Evolutionary conservation across 768 basidiomycete genomes (phyloP).

Genomic region (Boletus patriciae): DNA sequence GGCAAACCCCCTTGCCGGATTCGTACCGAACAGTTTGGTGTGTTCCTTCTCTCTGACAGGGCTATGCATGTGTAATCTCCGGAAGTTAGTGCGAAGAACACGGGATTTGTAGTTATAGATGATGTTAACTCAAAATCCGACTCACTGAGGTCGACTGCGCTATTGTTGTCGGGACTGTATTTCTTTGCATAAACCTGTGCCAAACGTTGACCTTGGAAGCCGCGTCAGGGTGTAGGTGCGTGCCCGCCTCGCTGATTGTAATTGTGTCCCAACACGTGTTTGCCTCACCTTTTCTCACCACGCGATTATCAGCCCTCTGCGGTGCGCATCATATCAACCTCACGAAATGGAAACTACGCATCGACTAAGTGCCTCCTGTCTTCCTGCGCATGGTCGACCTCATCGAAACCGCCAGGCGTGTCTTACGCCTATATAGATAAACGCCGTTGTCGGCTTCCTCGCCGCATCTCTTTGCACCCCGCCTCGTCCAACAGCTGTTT

Average conservation of each 20-base stretch:
- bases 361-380: constrained; percentile 26
- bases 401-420: constrained; percentile 39
- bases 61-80: constrained; percentile 26
- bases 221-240: constrained; percentile 12
- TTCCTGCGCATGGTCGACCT: constrained; percentile 31
- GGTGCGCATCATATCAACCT: constrained; percentile 34
- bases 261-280: constrained; percentile 30
- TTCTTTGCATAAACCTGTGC: constrained; percentile 18
- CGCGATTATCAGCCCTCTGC: constrained; percentile 37
- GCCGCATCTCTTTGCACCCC: constrained; percentile 18
- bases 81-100: constrained; percentile 2
- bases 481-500: constrained; percentile 11
- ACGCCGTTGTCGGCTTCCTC: constrained; percentile 21
- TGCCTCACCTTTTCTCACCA: constrained; percentile 29
- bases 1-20: constrained; percentile 1
- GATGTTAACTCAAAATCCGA: neutral
- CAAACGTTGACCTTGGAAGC: constrained; percentile 2
- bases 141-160: neutral
- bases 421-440: constrained; percentile 30
- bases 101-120: neutral
- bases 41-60: constrained; percentile 11
- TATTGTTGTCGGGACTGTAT: constrained; percentile 1
- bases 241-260: constrained; percentile 10
- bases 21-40: neutral
- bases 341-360: constrained; percentile 19